Evolutionary conservation across 805 yeast genomes (phyloP), one percentile per base, ranked within the genome.

Genomic region (Scheffersomyces ergatensis): DNA sequence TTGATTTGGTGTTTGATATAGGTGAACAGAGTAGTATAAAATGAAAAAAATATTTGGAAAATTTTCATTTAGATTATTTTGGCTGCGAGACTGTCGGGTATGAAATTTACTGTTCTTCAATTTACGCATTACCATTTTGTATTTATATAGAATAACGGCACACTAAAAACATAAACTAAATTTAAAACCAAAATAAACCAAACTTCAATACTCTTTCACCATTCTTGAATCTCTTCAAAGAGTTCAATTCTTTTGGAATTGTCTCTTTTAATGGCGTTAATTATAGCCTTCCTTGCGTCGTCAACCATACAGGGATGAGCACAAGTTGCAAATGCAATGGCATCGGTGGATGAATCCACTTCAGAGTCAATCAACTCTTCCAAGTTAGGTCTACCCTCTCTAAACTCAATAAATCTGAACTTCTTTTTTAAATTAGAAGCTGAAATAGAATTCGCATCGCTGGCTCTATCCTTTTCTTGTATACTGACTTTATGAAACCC

Each of bases 261-360:
- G 23, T 48, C 46, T 20, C 47, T 47, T 20, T 36, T 26, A 47
- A 64, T 49, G 45, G 50, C 50, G 34, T 53, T 43, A 14, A 47
- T 54, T 18, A 62, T 54, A 1, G 54, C 44, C 29, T 44, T 45
- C 45, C 70, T 52, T 39, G 54, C 37, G 14, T 55, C 58, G 40
- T 62, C 68, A 30, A 63, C 70, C 65, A 73, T 62, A 32, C 55
- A 44, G 23, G 67, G 64, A 51, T 72, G 73, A n/a, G 73, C 77
- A 60, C 80, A 76, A 8, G 68, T 64, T 39, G 68, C 72, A 45
- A 76, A 57, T 2, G 76, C 77, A 33, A 70, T 42, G 6, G 75
- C 51, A 5, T 73, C 72, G 12, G 44, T 42, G 15, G 67, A 47
- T 23, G 54, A 59, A 1, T 31, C 41, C 7, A 75, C 52, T 44